A percentile compares a stretch with the other conserved stretches of the same genome.
phyloP scores from a whole-genome alignment of 495 filamentous ascomycete genomes.

The Tricharina praecox region DNA sequence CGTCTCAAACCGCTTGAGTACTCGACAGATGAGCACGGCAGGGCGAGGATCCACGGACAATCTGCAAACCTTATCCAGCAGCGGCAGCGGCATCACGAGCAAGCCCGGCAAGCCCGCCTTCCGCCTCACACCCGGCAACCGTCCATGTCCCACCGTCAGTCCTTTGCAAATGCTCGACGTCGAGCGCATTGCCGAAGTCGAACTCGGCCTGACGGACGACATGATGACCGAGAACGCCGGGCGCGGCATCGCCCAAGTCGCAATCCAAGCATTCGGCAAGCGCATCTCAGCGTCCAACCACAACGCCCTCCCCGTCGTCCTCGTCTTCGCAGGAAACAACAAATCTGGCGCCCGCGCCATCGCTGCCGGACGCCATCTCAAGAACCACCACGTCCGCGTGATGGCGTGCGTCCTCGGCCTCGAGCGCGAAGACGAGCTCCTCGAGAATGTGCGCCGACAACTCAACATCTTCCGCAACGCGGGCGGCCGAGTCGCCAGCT shows the following conservation, averaged over 20 bases:
- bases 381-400: conserved; percentile 59
- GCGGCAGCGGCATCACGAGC: neutral
- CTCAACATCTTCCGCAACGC: conserved; percentile 59
- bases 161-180: conserved; percentile 77
- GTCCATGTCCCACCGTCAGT: conserved; percentile 61
- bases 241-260: conserved; percentile 69
- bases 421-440: conserved; percentile 53
- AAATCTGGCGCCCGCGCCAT: conserved; percentile 69
- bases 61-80: conserved; percentile 20
- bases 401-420: conserved; percentile 69
- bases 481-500: conserved; percentile 49
- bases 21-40: conserved; percentile 9
- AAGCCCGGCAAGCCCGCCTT: conserved; percentile 18
- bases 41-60: conserved; percentile 16
- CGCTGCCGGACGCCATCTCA: conserved; percentile 70
- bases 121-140: conserved; percentile 30
- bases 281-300: conserved; percentile 28
- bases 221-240: conserved; percentile 85
- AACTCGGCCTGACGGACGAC: conserved; percentile 71
- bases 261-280: conserved; percentile 41
- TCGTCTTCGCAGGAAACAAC: conserved; percentile 77
- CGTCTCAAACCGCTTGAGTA: conserved; percentile 11
- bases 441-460: conserved; percentile 52
- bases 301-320: conserved; percentile 48
- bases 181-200: conserved; percentile 68